Percentiles rank a stretch among this genome's conserved stretches.
Conservation (phyloP, 129 eudicot genomes). For the Tagetes patula region DNA sequence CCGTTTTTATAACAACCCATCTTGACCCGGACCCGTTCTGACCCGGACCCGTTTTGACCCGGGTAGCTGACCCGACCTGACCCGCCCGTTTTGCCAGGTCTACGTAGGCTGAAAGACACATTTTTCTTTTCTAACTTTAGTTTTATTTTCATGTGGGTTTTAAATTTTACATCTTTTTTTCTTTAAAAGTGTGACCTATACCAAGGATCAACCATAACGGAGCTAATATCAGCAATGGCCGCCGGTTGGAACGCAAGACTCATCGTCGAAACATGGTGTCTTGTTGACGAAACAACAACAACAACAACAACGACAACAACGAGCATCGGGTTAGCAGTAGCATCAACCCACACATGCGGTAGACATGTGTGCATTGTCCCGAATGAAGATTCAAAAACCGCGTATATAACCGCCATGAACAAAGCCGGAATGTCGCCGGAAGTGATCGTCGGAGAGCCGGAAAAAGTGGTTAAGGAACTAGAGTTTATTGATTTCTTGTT, state of each 20-base stretch:
- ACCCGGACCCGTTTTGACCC: too few relatives aligned
- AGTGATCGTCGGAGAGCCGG: conserved; percentile 50
- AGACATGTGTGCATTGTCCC: conserved; percentile 70
- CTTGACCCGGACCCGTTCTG: too few relatives aligned
- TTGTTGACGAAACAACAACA: conserved; percentile 41
- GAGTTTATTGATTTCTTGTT: conserved; percentile 60
- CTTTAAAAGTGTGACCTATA: conserved; percentile 43
- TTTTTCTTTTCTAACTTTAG: too few relatives aligned
- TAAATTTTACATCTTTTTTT: not conserved
- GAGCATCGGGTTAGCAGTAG: conserved; percentile 60
- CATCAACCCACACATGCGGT: conserved; percentile 56
- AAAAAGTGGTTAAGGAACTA: conserved; percentile 40
- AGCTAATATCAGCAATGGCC: conserved; percentile 79
- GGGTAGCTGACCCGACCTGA: too few relatives aligned
- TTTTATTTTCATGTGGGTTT: not conserved
- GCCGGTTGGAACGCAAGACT: conserved; percentile 74
- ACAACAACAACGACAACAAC: conserved; percentile 29
- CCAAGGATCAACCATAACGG: conserved; percentile 64
- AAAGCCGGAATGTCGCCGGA: conserved; percentile 40
- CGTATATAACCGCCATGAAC: conserved; percentile 38
- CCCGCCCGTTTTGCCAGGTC: too few relatives aligned
- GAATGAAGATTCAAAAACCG: conserved; percentile 36
- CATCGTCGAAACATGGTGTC: conserved; percentile 61
- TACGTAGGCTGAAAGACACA: too few relatives aligned
- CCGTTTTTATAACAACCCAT: too few relatives aligned